phyloP scores from a whole-genome alignment of 73 alveolate species.

The Tetrahymena malaccensis region DNA sequence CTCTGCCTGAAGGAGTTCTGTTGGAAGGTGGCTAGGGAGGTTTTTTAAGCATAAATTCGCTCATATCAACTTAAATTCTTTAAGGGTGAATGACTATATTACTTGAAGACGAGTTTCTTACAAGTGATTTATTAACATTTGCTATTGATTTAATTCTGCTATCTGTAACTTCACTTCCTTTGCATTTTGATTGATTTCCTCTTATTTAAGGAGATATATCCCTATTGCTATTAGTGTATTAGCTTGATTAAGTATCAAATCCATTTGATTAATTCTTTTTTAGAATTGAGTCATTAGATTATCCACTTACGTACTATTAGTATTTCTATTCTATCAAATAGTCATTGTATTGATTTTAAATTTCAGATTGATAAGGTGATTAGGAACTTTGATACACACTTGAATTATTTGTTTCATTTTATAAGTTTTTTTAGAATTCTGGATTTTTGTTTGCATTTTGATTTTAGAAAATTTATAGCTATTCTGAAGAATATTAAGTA shows the following conservation, averaged over 20 bases:
- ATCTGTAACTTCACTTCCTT: not conserved
- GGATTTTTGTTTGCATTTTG: not conserved
- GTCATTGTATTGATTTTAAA: not conserved
- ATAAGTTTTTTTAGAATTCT: not conserved
- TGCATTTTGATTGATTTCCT: not conserved
- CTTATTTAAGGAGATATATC: not conserved
- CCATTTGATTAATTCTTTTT: not conserved
- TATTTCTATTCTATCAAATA: not conserved
- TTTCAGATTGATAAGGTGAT: not conserved
- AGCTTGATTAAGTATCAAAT: not conserved
- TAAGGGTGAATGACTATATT: not conserved
- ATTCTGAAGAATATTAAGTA: not conserved
- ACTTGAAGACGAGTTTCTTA: not conserved
- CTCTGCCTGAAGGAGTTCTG: not conserved
- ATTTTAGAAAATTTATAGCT: not conserved
- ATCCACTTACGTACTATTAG: not conserved
- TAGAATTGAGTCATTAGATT: not conserved
- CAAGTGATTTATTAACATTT: not conserved
- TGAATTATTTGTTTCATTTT: not conserved
- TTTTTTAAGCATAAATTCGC: not conserved
- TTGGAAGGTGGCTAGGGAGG: not conserved
- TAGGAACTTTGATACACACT: not conserved
- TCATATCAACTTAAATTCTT: not conserved
- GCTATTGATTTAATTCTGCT: not conserved
- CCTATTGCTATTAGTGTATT: not conserved